Evolutionary conservation across 805 yeast genomes (phyloP).

Genomic region (Monosporozyma servazzii): DNA sequence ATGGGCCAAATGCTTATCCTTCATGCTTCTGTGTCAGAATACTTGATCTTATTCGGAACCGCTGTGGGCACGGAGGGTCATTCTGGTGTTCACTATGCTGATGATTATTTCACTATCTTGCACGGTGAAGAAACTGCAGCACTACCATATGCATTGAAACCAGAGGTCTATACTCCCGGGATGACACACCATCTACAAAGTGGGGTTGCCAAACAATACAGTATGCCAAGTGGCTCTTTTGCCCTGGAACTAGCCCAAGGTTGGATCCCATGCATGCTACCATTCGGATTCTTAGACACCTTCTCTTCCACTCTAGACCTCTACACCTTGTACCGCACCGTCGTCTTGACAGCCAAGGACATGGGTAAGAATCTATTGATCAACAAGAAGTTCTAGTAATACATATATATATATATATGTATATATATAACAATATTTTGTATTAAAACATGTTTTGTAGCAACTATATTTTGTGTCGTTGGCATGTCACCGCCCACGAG

Average conservation of each 20-base stretch:
- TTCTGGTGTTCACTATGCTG: constrained; percentile 92
- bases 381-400: neutral
- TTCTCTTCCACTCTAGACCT: constrained; percentile 74
- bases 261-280: constrained; percentile 96
- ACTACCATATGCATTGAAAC: constrained; percentile 47
- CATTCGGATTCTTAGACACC: constrained; percentile 84
- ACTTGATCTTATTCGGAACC: constrained; percentile 85
- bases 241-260: constrained; percentile 97
- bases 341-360: constrained; percentile 64
- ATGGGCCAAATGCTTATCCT: constrained; percentile 94
- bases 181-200: constrained; percentile 69
- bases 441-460: no score
- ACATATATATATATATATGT: neutral
- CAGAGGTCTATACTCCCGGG: constrained; percentile 79
- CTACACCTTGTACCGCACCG: constrained; percentile 58
- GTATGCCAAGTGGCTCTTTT: constrained; percentile 72
- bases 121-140: constrained; percentile 74
- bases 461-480: no score
- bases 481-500: no score
- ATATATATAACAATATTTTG: neutral
- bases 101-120: constrained; percentile 89
- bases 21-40: constrained; percentile 91
- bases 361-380: constrained; percentile 56
- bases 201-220: constrained; percentile 75
- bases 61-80: constrained; percentile 96